A percentile compares a stretch with the other conserved stretches of the same genome.
Conservation (phyloP, 1,284 basidiomycete genomes). For the Boletus sp. region DNA sequence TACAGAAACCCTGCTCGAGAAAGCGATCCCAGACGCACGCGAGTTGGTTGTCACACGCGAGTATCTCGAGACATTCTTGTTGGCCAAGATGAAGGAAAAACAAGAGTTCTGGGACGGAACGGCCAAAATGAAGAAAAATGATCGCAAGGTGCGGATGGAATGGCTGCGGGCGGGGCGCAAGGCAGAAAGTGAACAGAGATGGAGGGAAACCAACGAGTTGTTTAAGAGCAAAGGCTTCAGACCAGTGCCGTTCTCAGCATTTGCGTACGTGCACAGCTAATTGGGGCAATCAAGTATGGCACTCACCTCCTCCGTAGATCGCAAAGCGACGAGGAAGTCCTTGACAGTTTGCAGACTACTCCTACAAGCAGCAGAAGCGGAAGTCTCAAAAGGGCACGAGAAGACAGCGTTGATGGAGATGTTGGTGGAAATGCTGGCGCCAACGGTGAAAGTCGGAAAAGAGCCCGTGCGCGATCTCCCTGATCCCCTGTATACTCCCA, state of each 20-base stretch:
- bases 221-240: slow-evolving; percentile 13
- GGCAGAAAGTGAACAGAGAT: slow-evolving; percentile 22
- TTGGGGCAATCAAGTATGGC: background rate
- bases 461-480: slow-evolving; percentile 21
- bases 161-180: slow-evolving; percentile 38
- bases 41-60: slow-evolving; percentile 33
- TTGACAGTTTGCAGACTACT: slow-evolving; percentile 34
- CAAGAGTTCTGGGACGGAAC: slow-evolving; percentile 39
- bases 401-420: slow-evolving; percentile 3
- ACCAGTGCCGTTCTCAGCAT: slow-evolving; percentile 27
- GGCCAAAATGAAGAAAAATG: slow-evolving; percentile 36
- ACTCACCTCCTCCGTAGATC: slow-evolving; percentile 21
- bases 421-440: slow-evolving; percentile 2
- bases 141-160: slow-evolving; percentile 40
- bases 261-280: slow-evolving; percentile 23
- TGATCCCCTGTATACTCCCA: background rate
- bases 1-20: slow-evolving; percentile 19
- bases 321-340: slow-evolving; percentile 31
- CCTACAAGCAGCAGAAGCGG: slow-evolving; percentile 26
- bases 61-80: slow-evolving; percentile 28
- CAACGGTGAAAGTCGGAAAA: slow-evolving; percentile 19
- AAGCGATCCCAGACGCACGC: slow-evolving; percentile 25
- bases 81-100: slow-evolving; percentile 36
- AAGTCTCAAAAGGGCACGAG: slow-evolving; percentile 23
- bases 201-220: slow-evolving; percentile 27